Evolutionary conservation across 495 filamentous ascomycete species (phyloP).

Genomic region (Cercophora newfieldiana): DNA sequence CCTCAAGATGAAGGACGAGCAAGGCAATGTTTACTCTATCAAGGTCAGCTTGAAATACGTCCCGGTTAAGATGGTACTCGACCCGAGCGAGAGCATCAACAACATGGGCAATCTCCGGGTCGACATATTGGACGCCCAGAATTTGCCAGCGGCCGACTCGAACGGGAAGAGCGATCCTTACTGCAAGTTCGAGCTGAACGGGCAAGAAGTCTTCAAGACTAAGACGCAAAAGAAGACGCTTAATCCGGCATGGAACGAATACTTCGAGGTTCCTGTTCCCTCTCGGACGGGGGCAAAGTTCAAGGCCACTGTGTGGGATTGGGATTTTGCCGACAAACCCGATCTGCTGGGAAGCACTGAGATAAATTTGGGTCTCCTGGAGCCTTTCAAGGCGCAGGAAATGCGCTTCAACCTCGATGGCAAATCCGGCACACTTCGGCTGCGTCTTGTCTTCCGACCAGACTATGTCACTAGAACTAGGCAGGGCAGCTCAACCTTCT

Average conservation of each 20-base stretch:
- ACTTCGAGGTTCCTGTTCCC: constrained; percentile 79
- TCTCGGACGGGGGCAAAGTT: constrained; percentile 86
- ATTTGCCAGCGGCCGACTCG: constrained; percentile 88
- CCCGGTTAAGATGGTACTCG: constrained; percentile 88
- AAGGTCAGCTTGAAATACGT: constrained; percentile 92
- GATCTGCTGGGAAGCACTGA: constrained; percentile 76
- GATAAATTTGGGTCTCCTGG: constrained; percentile 81
- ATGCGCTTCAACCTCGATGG: constrained; percentile 77
- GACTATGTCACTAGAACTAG: constrained; percentile 85
- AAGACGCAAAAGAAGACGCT: constrained; percentile 96
- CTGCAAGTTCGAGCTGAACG: constrained; percentile 89
- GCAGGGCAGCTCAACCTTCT: constrained; percentile 91
- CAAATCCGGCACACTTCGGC: constrained; percentile 78
- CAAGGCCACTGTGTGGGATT: constrained; percentile 83
- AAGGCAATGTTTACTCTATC: constrained; percentile 76
- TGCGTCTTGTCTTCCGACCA: constrained; percentile 91
- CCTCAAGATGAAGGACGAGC: constrained; percentile 69
- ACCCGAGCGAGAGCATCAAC: constrained; percentile 95
- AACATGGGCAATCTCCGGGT: constrained; percentile 94
- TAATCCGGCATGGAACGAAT: constrained; percentile 92
- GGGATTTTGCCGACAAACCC: constrained; percentile 89
- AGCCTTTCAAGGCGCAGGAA: constrained; percentile 77
- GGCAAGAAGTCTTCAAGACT: constrained; percentile 85
- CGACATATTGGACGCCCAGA: constrained; percentile 82
- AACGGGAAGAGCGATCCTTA: constrained; percentile 97